Evolutionary conservation across 2,329 filamentous ascomycete species (phyloP).

Genomic region (Colletotrichum sp.): DNA sequence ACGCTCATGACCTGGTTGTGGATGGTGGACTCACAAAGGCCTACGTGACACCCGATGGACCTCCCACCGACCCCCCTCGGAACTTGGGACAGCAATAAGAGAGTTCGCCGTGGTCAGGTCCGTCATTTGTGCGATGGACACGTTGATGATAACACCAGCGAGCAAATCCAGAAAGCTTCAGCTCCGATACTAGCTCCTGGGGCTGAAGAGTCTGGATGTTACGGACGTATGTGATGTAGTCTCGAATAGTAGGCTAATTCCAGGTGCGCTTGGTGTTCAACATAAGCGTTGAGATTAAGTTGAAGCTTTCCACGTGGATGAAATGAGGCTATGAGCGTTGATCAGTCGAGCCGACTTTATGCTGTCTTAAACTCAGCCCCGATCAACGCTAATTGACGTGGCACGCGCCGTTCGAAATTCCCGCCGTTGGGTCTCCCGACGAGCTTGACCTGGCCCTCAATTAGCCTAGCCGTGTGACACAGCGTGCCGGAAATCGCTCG

Average conservation of each 20-base stretch:
- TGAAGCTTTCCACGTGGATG: not conserved
- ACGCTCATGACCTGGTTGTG: slow-evolving; percentile 90
- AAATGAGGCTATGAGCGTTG: not conserved
- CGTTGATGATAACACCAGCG: not conserved
- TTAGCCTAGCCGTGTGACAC: not conserved
- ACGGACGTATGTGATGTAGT: not conserved
- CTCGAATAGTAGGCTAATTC: not conserved
- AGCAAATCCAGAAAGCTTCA: not conserved
- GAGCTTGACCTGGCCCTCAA: not conserved
- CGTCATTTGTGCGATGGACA: not conserved
- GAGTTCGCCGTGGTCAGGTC: fast-evolving
- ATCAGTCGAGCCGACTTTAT: not conserved
- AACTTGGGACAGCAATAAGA: not conserved
- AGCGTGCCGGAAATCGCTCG: not conserved
- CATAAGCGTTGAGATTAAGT: not conserved
- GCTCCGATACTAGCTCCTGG: not conserved
- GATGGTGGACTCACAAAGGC: slow-evolving; percentile 96
- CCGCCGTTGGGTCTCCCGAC: not conserved
- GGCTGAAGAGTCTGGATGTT: not conserved
- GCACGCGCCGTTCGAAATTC: not conserved
- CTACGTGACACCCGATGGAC: slow-evolving; percentile 75
- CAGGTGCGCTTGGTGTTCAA: not conserved
- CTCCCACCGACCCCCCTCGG: slow-evolving; percentile 33
- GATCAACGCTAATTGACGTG: not conserved
- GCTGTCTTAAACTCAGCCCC: not conserved